Evolutionary conservation across 768 basidiomycete genomes (phyloP), one percentile per base, ranked within the genome.

Genomic region (Paxillus rubicundulus): DNA sequence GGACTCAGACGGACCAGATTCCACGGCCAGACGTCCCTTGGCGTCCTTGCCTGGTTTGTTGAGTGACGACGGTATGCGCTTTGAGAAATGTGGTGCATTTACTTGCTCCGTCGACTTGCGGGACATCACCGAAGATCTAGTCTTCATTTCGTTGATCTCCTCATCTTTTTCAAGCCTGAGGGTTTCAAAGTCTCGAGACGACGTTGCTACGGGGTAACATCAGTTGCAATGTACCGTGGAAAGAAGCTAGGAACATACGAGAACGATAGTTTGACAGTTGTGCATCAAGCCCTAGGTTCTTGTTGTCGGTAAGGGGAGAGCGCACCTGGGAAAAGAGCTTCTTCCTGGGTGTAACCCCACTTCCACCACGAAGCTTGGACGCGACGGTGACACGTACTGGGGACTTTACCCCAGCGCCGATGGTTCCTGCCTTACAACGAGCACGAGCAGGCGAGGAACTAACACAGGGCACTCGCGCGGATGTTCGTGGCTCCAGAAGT

Each of bases 261-360:
- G 66, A 61, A 39, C 38, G 56, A 17, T 52, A 52, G 45, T 40
- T 27, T 36, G 48, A 48, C 30, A 37, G 28, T 21, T 50, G 60
- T 27, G 58, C 50, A 49, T 34, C 44, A 6, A 55, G 47, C 21
- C 46, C 56, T 18, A 49, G 8, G 37, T 68, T 68, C 43, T 50
- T 56, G 7, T 54, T 58, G 44, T 68, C 66, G 1, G 56, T 56
- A n/a, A 70, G 49, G 4, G 66, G 69, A 14, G 33, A 49, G 47
- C 64, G 61, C 5, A 34, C 45, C 1, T 50, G 58, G 47, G 65
- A 55, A 45, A 53, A 53, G 10, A 42, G 28, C 28, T 70, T 68
- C 54, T 64, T 63, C 47, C 61, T 62, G 7, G 63, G 55, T 13
- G 63, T 57, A 41, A 62, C 49, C 5, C 60, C 65, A 32, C 57